Evolutionary conservation across 352 stramenopile genomes (phyloP), one percentile per base, ranked within the genome.

Genomic region (Pythium sukuiense): DNA sequence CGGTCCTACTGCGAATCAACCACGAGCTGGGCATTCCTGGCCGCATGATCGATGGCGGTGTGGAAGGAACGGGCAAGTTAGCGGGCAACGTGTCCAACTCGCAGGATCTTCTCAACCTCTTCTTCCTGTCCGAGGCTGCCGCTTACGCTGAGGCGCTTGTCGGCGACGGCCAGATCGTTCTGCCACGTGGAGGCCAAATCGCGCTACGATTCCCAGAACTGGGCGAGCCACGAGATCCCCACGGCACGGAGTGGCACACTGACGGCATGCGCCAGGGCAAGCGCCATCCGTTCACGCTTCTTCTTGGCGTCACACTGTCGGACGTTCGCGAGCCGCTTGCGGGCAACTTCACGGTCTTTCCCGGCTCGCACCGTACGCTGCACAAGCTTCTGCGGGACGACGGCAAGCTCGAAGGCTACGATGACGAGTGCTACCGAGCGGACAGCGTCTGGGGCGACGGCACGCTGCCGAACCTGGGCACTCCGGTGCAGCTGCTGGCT

Each of bases 381-480:
- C 80, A 91, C 52, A 60, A 52, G 13, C 72, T 85, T 3, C 67
- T 92, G 20, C 79, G 73, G 16, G 61, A 69, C 14, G 73, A 84
- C 59, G 86, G 79, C 43, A 86, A 79, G 55, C 73, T 94, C 12
- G 46, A 69, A 4, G 85, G 83, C 11, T 73, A 77, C 61, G 69
- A 77, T 2, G 78, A 88, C 55, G 79, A 83, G 45, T 92, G 83
- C 67, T 89, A 80, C 59, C 75, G 75, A 8, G 74, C 81, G 6
- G 77, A 87, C 37, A 90, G 77, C n/a, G 82, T 91, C n/a, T 94
- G 83, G 82, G 83, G 85, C 39, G 73, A 90, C 63, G 82, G 82
- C 58, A 86, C 79, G 32, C 73, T 94, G 41, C 85, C 82, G 3
- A 74, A 92, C 33, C 60, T 94, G 7, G 85, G 83, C 39, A 65